Evolutionary conservation across 257 asterid species (phyloP), one percentile per base, ranked within the genome.

Genomic region (Eustoma russellianum): DNA sequence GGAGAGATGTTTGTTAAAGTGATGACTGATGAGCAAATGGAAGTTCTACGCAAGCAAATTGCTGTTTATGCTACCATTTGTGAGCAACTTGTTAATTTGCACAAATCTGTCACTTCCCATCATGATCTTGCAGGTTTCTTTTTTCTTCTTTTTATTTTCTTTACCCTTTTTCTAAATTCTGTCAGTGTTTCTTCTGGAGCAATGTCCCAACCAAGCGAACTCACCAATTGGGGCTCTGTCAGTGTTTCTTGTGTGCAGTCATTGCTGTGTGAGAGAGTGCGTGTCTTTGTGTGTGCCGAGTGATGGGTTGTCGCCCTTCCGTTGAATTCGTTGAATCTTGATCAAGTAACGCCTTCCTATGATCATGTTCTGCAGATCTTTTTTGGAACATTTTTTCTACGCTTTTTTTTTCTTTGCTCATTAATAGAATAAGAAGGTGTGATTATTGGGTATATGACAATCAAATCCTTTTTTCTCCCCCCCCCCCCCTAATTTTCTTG

Each of bases 1-100:
- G 73, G 85, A 5, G 94, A 79, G 61, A 75, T 80, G 75, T 92
- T 80, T 54, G 94, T 92, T 59, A 92, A 88, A 71, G 99, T 92
- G 55, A 92, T 92, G 99, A 92, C 97, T 0, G 99, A 92, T 58
- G 97, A 92, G 70, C 99, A 92, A 78, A 82, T 92, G 90, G 97
- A 92, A 66, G 85, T 81, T 13, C 83, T 92, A 33, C 82, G 99
- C 48, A 88, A 92, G 78, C 99, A 92, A 80, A 92, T 92, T 48
- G 97, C 95, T 2, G 94, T 79, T 13, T 92, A 88, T 57, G 93
- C 95, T 66, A 79, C 93, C 77, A 85, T 92, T 63, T 88, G 94
- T 49, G 94, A 87, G 53, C 93, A 92, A 62, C 99, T 92, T 60
- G 95, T 92, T 34, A 88, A 87, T 58, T 56, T 91, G 78, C 98